Base-by-base conservation (phyloP, 1,284 basidiomycete genomes). In the Trichosporon coremiiforme region DNA sequence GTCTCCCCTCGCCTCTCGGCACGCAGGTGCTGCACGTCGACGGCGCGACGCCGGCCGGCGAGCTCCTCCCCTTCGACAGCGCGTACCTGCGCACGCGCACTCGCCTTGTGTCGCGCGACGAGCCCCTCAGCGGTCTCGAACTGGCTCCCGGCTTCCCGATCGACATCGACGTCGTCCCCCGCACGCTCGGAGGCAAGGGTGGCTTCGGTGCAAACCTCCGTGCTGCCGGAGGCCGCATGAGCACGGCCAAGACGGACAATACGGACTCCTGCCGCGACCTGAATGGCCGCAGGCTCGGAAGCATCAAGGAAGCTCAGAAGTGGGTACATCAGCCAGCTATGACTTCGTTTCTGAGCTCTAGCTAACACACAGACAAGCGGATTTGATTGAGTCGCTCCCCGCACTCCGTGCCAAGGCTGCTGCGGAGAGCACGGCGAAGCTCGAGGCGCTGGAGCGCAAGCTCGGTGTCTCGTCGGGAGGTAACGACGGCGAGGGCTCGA, bases 201-300 rank as follows among this genome's bases (percentile, higher is more conserved):
- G 96, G 96, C 66, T 99, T 99, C 80, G 96, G 97, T 8, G 92
- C 91, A 29, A 95, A 98, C 86, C 87, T 99, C 73, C 89, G 96
- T 80, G 96, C 97, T 0, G 95, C 95, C 22, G 96, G 96, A 75
- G 96, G 96, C 9, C 89, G 95, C 55, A 99, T 99, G 97, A 94
- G 92, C 77, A 92, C 91, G 75, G 90, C 94, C 85, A 96, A 95
- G 87, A 93, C 92, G 47, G 93, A 87, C 79, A 98, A 98, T 84
- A 95, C 94, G 76, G 95, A 98, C 82, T 93, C 92, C 8, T 99
- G 96, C 82, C 86, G 96, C 60, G 97, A 99, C 79, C 86, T 99
- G 64, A 94, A 89, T 73, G 96, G 96, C 0, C 86, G 96, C 66
- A 86, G 95, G 68, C 84, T 99, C 31, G 94, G 93, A 75, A 97